A percentile compares a stretch with the other conserved stretches of the same genome.
Conservation (phyloP, 805 yeast genomes). For the Pichia ethanolica region DNA sequence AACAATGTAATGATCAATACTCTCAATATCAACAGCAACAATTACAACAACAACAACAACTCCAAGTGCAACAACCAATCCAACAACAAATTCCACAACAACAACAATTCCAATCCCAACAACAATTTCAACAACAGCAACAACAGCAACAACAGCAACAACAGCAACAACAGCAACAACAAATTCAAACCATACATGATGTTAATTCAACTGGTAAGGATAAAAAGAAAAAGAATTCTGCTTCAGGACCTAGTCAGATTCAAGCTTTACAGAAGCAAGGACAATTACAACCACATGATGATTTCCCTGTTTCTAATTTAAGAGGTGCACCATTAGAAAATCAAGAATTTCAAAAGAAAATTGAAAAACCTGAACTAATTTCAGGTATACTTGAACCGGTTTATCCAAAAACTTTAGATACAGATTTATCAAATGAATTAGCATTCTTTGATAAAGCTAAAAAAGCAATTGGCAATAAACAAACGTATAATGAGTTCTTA, state of each 20-base stretch:
- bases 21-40: background rate
- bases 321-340: slow-evolving; percentile 28
- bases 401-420: slow-evolving; percentile 44
- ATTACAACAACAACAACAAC: slow-evolving; percentile 5
- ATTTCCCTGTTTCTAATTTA: slow-evolving; percentile 42
- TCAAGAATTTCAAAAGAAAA: slow-evolving; percentile 16
- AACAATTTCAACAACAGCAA: background rate
- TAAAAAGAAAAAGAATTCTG: slow-evolving; percentile 22
- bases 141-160: slow-evolving; percentile 4
- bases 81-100: slow-evolving; percentile 1
- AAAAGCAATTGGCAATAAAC: slow-evolving; percentile 80
- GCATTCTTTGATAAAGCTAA: slow-evolving; percentile 89
- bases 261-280: slow-evolving; percentile 11
- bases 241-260: slow-evolving; percentile 15
- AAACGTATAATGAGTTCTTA: slow-evolving; percentile 84
- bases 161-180: slow-evolving; percentile 7
- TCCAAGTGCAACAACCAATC: background rate
- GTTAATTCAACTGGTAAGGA: slow-evolving; percentile 11
- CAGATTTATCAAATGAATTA: slow-evolving; percentile 75
- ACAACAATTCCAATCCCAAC: slow-evolving; percentile 2
- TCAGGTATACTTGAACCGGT: slow-evolving; percentile 86
- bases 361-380: slow-evolving; percentile 56
- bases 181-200: slow-evolving; percentile 8
- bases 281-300: slow-evolving; percentile 29
- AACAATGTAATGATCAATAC: background rate